Evolutionary conservation across 768 basidiomycete species (phyloP).

Genomic region (Neoboletus subvelutipes): DNA sequence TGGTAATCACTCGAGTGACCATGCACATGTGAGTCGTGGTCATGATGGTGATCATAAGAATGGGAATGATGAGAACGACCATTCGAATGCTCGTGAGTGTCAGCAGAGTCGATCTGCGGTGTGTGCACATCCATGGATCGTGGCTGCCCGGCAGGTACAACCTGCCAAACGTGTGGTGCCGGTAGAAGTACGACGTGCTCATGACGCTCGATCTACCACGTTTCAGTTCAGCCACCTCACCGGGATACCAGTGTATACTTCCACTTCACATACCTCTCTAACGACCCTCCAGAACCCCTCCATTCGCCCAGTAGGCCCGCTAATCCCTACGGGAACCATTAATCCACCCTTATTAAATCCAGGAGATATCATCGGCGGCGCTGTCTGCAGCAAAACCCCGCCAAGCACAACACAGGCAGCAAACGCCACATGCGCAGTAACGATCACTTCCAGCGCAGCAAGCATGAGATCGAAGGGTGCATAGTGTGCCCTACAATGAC

Average conservation of each 20-base stretch:
- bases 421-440: conserved; percentile 84
- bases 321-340: neutral
- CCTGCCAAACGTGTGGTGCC: conserved; percentile 88
- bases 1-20: conserved; percentile 2
- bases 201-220: conserved; percentile 71
- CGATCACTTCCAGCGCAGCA: conserved; percentile 69
- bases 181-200: conserved; percentile 81
- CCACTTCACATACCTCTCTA: conserved; percentile 60
- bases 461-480: conserved; percentile 80
- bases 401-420: conserved; percentile 82
- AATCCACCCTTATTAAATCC: conserved; percentile 16
- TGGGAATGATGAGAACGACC: conserved; percentile 12
- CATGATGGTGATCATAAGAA: conserved; percentile 10
- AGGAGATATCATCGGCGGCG: conserved; percentile 48
- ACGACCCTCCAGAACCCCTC: conserved; percentile 77
- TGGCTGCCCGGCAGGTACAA: conserved; percentile 47
- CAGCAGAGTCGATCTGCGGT: neutral
- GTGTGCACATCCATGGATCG: conserved; percentile 5
- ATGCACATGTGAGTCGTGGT: conserved; percentile 1
- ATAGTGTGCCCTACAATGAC: conserved; percentile 48
- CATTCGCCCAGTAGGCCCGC: conserved; percentile 59
- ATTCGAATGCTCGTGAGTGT: conserved; percentile 3
- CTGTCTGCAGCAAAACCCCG: conserved; percentile 84
- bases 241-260: neutral
- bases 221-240: neutral